Base-by-base conservation (phyloP, 177 flowering plant genomes). In the Vitis hybrid region DNA sequence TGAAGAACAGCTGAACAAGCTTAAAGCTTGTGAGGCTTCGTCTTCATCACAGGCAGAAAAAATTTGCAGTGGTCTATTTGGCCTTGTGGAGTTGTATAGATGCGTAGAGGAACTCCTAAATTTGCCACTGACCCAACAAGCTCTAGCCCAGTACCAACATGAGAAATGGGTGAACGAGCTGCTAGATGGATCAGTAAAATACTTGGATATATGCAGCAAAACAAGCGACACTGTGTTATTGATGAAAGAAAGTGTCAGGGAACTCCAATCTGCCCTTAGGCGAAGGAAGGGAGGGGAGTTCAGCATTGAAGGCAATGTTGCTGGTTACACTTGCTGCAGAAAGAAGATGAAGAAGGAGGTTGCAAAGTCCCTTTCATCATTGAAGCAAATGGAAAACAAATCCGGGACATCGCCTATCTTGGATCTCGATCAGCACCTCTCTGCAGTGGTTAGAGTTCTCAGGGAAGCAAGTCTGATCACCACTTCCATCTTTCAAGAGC, bases 231-330 rank as follows among this genome's bases (percentile, higher is more conserved):
- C 69, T 1, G 11, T 84, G 62, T 65, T 74, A 17, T 57, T 19
- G 12, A 66, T 78, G 64, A 79, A 76, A 52, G 75, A 74, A 50
- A 24, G 66, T 17, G 77, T 70, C 20, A 13, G 70, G 3, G 80
- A 78, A 10, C 78, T 86, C 22, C 81, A 76, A 68, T 86, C 84
- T 0, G 73, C 74, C 13, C 68, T 86, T 14, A 61, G 86, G 2
- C 73, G 87, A 31, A 79, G 72, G 49, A 80, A 76, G 22, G 76
- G 67, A 1, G 79, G 75, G 6, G 77, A 79, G 2, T 66, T 56
- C 10, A 67, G 72, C 70, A 60, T 80, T 11, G 80, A 75, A 64
- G 54, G 47, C 64, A 61, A 33, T n/a, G 57, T 84, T 12, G 20
- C 6, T 6, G 50, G 63, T 19, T 85, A 74, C 62, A 12, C 31